A percentile compares a stretch with the other conserved stretches of the same genome.
These are phyloP conservation scores for Hypoxylon sp. DNA, from an alignment of 2,329 filamentous ascomycete species.

Conservation along the genomic window DNA sequence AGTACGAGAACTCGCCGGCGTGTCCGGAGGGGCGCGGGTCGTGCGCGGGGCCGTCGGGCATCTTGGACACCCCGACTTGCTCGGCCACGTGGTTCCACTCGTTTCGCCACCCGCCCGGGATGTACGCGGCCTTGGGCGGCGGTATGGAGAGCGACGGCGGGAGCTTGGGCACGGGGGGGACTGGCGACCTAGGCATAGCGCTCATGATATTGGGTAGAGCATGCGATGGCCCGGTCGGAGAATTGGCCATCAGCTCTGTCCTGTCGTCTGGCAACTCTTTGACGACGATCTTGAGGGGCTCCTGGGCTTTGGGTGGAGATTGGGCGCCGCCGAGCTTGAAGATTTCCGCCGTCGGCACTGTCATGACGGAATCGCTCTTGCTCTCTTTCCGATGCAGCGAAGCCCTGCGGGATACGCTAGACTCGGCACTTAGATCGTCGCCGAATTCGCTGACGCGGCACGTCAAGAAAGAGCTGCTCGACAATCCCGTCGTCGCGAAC, in stretches of 20 bases:
- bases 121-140: conserved; percentile 36
- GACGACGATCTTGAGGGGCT: conserved; percentile 6
- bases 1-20: conserved; percentile 11
- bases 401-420: conserved; percentile 40
- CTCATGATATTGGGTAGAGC: neutral
- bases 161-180: conserved; percentile 12
- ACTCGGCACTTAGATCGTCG: conserved; percentile 38
- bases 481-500: conserved; percentile 42
- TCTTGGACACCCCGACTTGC: conserved; percentile 16
- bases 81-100: conserved; percentile 40
- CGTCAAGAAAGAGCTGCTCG: conserved; percentile 38
- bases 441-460: conserved; percentile 37
- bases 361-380: conserved; percentile 35
- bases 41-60: neutral
- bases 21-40: neutral
- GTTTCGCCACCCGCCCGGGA: conserved; percentile 40
- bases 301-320: neutral
- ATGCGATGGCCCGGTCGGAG: conserved; percentile 26
- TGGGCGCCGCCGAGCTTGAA: conserved; percentile 26
- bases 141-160: conserved; percentile 11
- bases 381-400: conserved; percentile 39
- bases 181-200: conserved; percentile 1
- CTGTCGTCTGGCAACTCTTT: conserved; percentile 16
- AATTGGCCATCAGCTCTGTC: conserved; percentile 33
- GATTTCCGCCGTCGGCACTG: conserved; percentile 37